Evolutionary conservation across 495 filamentous ascomycete genomes (phyloP).

Genomic region (Viridothelium virens): DNA sequence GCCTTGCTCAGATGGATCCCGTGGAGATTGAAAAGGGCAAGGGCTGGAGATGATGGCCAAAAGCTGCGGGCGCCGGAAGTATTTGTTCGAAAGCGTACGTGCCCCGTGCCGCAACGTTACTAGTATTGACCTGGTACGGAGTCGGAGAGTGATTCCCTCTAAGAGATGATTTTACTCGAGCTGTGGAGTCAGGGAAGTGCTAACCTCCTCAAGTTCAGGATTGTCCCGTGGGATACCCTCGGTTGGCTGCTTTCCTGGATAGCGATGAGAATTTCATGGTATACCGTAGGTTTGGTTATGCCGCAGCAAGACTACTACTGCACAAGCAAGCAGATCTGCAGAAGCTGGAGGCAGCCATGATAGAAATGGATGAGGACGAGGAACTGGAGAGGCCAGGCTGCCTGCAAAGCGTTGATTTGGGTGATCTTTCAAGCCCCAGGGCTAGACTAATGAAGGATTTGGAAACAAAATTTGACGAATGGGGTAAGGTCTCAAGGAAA

Average conservation of each 20-base stretch:
- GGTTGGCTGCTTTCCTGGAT: slow-evolving; percentile 22
- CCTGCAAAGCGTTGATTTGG: slow-evolving; percentile 10
- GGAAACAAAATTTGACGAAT: slow-evolving; percentile 8
- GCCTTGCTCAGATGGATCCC: not conserved
- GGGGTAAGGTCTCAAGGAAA: not conserved
- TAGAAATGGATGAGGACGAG: slow-evolving; percentile 21
- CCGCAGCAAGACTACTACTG: slow-evolving; percentile 29
- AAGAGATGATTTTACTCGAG: not conserved
- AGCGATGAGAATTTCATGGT: slow-evolving; percentile 25
- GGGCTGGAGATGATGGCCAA: not conserved
- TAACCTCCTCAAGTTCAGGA: slow-evolving; percentile 15
- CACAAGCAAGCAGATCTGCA: slow-evolving; percentile 29
- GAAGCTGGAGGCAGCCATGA: slow-evolving; percentile 23
- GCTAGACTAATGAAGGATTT: slow-evolving; percentile 10
- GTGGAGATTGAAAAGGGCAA: slow-evolving; percentile 3
- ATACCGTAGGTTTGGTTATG: slow-evolving; percentile 25
- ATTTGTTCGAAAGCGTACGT: slow-evolving; percentile 8
- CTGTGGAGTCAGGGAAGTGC: not conserved
- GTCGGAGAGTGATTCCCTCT: not conserved
- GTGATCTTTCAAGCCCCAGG: not conserved
- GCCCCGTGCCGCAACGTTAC: not conserved
- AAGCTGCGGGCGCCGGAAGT: not conserved
- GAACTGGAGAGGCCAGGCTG: slow-evolving; percentile 12
- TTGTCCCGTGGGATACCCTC: slow-evolving; percentile 22
- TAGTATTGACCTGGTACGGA: not conserved